Base-by-base conservation (phyloP, 108 stramenopile genomes). In the Craspedostauros australis region DNA sequence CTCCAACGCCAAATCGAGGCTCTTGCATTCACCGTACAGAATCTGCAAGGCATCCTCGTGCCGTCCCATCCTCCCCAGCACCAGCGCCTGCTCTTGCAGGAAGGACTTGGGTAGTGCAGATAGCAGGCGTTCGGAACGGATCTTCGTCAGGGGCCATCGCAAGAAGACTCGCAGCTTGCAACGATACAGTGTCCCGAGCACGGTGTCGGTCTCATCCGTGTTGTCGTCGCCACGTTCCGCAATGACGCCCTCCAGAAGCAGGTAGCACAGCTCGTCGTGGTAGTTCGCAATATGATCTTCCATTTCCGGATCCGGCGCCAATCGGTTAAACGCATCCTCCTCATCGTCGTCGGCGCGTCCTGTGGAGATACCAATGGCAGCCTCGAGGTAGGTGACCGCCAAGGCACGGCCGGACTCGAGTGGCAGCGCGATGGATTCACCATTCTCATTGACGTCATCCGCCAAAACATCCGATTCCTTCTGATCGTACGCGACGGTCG, bases 1-100 rank as follows among this genome's bases (percentile, higher is more conserved):
- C 32, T 86, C 88, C 19, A 94, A 58, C 14, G 93, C 93, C 46
- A 91, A 39, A 42, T 88, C 83, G 38, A 94, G 64, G 54, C 80
- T 81, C 29, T 74, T 56, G 38, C 80, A 65, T 20, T 91, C 73
- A 16, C 73, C 52, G 40, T 91, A 94, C 20, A 94, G 67, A 55
- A 91, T 94, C 34, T 70, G 53, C 0, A 94, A 49, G 7, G 93
- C 93, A 41, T 94, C 93, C 55, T 84, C 84, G 40, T 94, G 93
- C 26, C 79, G 57, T 18, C 88, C 93, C 26, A 94, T 54, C 1
- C 84, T 65, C 8, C 93, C 93, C n/a, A 94, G 54, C 14, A 90
- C 50, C 31, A 94, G 57, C 0, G 93, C 93, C 25, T 81, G 64
- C 61, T 94, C 93, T 44, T 80, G 64, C 21, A 82, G 50, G 55